These are phyloP conservation scores for Eucalyptus polybractea DNA, from an alignment of 345 rosid genomes.

Conservation along the genomic window DNA sequence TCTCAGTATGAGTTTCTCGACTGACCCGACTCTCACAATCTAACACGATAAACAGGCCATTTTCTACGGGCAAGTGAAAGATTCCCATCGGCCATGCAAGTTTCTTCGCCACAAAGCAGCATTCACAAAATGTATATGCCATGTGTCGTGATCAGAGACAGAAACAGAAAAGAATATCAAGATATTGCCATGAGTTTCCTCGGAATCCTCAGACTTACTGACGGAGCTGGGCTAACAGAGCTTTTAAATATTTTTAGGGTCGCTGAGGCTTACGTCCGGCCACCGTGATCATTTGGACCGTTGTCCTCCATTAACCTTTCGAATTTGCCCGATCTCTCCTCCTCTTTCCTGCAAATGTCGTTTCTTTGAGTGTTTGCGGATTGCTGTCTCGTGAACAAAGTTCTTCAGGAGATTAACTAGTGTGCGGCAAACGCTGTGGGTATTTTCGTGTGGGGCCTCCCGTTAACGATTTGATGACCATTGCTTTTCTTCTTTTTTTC, in stretches of 20 bases:
- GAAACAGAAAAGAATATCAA: neutral
- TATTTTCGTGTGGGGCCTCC: too few species aligned
- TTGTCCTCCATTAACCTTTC: neutral
- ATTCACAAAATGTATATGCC: neutral
- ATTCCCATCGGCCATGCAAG: neutral
- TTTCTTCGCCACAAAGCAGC: neutral
- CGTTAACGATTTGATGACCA: too few species aligned
- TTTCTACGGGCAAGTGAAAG: neutral
- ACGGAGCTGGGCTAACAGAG: neutral
- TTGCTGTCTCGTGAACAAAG: neutral
- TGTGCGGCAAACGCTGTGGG: too few species aligned
- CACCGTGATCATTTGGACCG: neutral
- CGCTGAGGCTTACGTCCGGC: neutral
- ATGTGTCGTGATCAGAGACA: neutral
- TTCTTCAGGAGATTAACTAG: too few species aligned
- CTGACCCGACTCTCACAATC: neutral
- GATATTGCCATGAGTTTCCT: neutral
- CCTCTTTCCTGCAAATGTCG: neutral
- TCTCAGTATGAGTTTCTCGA: neutral
- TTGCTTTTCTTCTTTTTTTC: too few species aligned
- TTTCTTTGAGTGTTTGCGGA: neutral
- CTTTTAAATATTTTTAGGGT: neutral
- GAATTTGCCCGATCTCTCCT: neutral
- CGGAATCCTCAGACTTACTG: neutral
- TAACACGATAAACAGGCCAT: neutral